A percentile compares a stretch with the other conserved stretches of the same genome.
These are phyloP conservation scores for Aegilops speltoides DNA, from an alignment of 176 grass and related monocot genomes.

Conservation along the genomic window DNA sequence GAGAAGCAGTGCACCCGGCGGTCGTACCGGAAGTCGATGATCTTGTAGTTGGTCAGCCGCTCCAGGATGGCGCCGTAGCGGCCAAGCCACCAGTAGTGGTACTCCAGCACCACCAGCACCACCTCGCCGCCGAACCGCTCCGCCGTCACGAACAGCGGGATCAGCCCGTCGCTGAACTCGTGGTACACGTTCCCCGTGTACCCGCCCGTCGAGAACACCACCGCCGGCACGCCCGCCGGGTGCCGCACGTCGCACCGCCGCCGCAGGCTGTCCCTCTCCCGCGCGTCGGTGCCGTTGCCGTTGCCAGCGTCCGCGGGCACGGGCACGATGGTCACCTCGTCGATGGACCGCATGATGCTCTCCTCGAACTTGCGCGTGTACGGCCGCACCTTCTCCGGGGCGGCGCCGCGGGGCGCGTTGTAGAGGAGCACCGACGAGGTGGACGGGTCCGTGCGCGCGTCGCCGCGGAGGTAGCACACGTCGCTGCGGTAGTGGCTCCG, in stretches of 20 bases:
- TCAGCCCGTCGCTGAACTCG: constrained; percentile 96
- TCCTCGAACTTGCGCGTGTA: constrained; percentile 97
- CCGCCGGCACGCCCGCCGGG: constrained; percentile 57
- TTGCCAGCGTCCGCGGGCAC: neutral
- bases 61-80: constrained; percentile 77
- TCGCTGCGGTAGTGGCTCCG: constrained; percentile 89
- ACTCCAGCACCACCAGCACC: constrained; percentile 82
- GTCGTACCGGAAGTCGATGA: constrained; percentile 85
- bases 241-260: constrained; percentile 63
- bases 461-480: constrained; percentile 85
- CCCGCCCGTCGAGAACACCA: constrained; percentile 95
- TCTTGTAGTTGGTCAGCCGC: constrained; percentile 71
- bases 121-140: constrained; percentile 84
- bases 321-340: constrained; percentile 65
- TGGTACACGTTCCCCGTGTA: constrained; percentile 99
- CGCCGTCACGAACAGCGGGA: constrained; percentile 91
- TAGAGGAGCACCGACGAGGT: constrained; percentile 69
- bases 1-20: constrained; percentile 86
- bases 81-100: constrained; percentile 84
- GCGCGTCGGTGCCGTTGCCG: constrained; percentile 21
- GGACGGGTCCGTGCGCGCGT: constrained; percentile 77
- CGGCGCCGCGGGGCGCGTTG: constrained; percentile 34
- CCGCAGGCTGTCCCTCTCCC: neutral
- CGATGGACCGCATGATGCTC: constrained; percentile 70
- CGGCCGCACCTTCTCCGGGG: constrained; percentile 66